These are phyloP conservation scores for Phytophthora agathidicida DNA, from an alignment of 352 stramenopile species.

Conservation along the genomic window DNA sequence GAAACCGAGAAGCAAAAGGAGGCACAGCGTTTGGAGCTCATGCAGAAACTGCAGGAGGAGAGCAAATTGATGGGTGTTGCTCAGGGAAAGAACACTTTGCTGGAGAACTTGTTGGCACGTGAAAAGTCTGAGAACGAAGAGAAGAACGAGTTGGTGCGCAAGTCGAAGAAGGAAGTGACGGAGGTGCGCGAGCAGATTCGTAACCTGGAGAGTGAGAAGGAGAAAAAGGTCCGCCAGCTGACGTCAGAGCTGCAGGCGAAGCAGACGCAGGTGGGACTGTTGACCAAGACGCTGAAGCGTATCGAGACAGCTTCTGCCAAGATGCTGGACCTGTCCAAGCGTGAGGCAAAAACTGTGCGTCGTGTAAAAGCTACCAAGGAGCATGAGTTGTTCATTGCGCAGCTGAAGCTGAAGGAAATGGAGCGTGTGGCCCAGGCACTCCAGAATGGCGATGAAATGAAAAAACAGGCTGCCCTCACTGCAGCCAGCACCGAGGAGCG, in stretches of 20 bases:
- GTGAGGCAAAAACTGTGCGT: constrained; percentile 53
- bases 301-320: constrained; percentile 58
- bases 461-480: constrained; percentile 33
- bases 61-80: constrained; percentile 67
- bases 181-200: constrained; percentile 62
- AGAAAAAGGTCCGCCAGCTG: constrained; percentile 64
- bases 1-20: constrained; percentile 61
- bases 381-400: constrained; percentile 62
- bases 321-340: constrained; percentile 51
- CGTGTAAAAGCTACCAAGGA: constrained; percentile 68
- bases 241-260: constrained; percentile 62
- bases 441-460: constrained; percentile 40
- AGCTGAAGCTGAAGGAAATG: constrained; percentile 68
- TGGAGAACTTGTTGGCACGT: constrained; percentile 64
- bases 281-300: constrained; percentile 62
- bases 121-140: constrained; percentile 67
- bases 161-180: constrained; percentile 64
- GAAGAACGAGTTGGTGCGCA: constrained; percentile 57
- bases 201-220: constrained; percentile 59
- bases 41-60: constrained; percentile 64
- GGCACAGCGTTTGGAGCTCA: constrained; percentile 51
- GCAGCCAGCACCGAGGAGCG: constrained; percentile 38
- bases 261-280: constrained; percentile 55
- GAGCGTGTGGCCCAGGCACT: constrained; percentile 46
- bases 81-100: constrained; percentile 60